phyloP scores from a whole-genome alignment of 192 early-diverging fungal species.

The Chytriomyces sp. region DNA sequence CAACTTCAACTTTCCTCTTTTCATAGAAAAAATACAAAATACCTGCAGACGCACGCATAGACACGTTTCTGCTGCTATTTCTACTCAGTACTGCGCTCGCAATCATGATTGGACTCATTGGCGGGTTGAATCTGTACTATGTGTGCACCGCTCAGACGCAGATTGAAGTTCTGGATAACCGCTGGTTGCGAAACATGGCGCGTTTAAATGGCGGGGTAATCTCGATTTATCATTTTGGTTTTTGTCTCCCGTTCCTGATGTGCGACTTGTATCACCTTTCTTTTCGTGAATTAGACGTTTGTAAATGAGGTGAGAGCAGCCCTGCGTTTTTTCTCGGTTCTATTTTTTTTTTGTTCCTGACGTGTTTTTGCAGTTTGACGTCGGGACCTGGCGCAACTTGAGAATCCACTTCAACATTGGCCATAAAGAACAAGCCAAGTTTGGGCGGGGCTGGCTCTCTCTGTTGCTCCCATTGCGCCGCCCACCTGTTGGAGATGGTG shows the following conservation, averaged over 20 bases:
- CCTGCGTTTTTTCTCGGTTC: neutral
- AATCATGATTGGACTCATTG: slow-evolving; percentile 43
- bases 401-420: slow-evolving; percentile 54
- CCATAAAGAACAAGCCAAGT: slow-evolving; percentile 15
- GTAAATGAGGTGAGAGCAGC: slow-evolving; percentile 38
- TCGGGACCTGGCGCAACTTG: slow-evolving; percentile 54
- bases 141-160: slow-evolving; percentile 56
- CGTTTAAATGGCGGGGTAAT: slow-evolving; percentile 43
- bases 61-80: slow-evolving; percentile 42
- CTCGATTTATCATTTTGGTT: no score
- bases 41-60: neutral
- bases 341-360: neutral
- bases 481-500: slow-evolving; percentile 25
- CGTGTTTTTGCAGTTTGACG: slow-evolving; percentile 42
- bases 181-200: slow-evolving; percentile 24
- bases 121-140: slow-evolving; percentile 51
- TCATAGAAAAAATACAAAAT: slow-evolving; percentile 5
- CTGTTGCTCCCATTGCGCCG: slow-evolving; percentile 1
- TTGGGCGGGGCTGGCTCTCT: slow-evolving; percentile 12
- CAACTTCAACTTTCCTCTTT: neutral
- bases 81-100: slow-evolving; percentile 38
- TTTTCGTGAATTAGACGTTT: slow-evolving; percentile 16
- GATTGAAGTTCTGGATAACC: slow-evolving; percentile 52
- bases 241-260: slow-evolving; percentile 4
- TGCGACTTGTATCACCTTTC: neutral